Conservation (phyloP, 1,284 basidiomycete species). For the Ceratobasidium sp. region DNA sequence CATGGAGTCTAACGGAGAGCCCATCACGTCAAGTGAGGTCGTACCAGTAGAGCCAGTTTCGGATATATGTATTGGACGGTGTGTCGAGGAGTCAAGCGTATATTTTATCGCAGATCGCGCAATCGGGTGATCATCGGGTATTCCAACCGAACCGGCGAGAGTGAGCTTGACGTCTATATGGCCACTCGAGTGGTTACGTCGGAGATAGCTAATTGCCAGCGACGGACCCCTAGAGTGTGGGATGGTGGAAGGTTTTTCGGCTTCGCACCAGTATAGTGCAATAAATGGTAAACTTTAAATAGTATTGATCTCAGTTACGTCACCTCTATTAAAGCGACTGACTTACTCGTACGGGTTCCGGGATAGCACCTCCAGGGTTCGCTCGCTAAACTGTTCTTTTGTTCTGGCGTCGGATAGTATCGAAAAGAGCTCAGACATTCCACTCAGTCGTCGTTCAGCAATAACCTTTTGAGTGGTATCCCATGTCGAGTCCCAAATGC, state of each 20-base stretch:
- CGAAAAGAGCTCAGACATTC: constrained; percentile 4
- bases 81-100: constrained; percentile 9
- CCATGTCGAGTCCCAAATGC: constrained; percentile 37
- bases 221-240: not conserved
- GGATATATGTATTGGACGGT: not conserved
- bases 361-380: constrained; percentile 2
- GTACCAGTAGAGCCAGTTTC: not conserved
- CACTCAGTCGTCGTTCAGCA: constrained; percentile 36
- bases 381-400: not conserved
- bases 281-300: constrained; percentile 22
- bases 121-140: constrained; percentile 37
- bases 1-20: too few relatives aligned
- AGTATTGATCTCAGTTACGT: not conserved
- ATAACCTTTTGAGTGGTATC: constrained; percentile 40
- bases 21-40: not conserved
- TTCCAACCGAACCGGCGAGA: constrained; percentile 36
- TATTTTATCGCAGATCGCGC: constrained; percentile 5
- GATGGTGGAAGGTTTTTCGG: constrained; percentile 4
- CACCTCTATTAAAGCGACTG: not conserved
- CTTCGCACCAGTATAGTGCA: constrained; percentile 36
- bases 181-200: not conserved
- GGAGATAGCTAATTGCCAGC: not conserved
- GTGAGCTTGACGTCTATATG: constrained; percentile 24
- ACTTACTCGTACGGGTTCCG: constrained; percentile 26
- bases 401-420: constrained; percentile 2